A percentile compares a stretch with the other conserved stretches of the same genome.
These are phyloP conservation scores for Knoxdaviesia capensis DNA, from an alignment of 2,329 filamentous ascomycete species.

Conservation along the genomic window DNA sequence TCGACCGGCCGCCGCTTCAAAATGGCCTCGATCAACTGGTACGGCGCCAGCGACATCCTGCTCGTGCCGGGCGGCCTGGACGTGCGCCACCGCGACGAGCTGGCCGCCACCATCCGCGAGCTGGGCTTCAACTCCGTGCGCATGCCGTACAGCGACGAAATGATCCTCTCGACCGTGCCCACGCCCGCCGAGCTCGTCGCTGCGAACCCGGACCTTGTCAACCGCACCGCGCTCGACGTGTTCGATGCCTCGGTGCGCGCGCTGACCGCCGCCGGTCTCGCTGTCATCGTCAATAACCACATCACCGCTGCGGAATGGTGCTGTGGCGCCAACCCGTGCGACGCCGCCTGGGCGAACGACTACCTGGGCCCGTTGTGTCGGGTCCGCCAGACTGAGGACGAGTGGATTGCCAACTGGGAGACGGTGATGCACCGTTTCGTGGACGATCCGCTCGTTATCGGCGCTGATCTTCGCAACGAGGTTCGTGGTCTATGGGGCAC, in stretches of 20 bases:
- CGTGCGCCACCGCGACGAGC: conserved; percentile 36
- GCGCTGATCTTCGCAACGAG: conserved; percentile 48
- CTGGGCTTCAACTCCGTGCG: conserved; percentile 54
- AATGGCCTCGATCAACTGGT: conserved; percentile 49
- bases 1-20: conserved; percentile 34
- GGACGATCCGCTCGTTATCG: conserved; percentile 40
- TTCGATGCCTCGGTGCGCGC: conserved; percentile 36
- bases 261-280: conserved; percentile 39
- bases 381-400: conserved; percentile 40
- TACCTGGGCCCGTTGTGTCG: conserved; percentile 39
- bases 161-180: conserved; percentile 38
- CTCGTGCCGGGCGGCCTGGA: conserved; percentile 46
- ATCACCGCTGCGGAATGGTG: conserved; percentile 52
- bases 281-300: conserved; percentile 50
- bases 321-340: conserved; percentile 47
- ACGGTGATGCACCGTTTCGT: conserved; percentile 38
- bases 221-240: conserved; percentile 36
- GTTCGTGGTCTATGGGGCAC: conserved; percentile 49
- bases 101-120: conserved; percentile 35
- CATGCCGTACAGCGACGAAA: conserved; percentile 48
- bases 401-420: conserved; percentile 49
- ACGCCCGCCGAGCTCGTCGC: conserved; percentile 23
- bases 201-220: conserved; percentile 39
- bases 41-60: conserved; percentile 46
- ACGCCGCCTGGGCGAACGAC: conserved; percentile 46